Evolutionary conservation across 257 asterid genomes (phyloP), one percentile per base, ranked within the genome.

Genomic region (Ehretia macrophylla): DNA sequence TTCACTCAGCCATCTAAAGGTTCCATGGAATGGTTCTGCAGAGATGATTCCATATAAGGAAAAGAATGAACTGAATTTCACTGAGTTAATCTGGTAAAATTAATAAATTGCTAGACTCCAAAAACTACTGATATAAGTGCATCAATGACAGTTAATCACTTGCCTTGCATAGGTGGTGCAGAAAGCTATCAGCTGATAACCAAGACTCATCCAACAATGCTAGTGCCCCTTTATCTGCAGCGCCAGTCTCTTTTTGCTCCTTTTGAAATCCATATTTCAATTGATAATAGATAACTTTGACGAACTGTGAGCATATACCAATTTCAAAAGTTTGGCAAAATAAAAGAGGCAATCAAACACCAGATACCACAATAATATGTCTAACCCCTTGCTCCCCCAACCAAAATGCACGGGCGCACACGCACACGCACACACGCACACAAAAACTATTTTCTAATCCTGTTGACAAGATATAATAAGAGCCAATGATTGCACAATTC

Each of bases 81-180:
- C 35, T 1, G 3, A 27, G 35, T 27, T 27, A 27, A 27, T 10
- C 16, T 42, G 3, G 16, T 14, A 42, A 3, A 42, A 42, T 10
- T 1, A 42, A 4, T 42, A 42, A 42, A 19, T 27, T 17, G 4
- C 22, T 4, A 10, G 35, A 23, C 22, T 11, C 14, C 6, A 22
- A 1, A 54, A 23, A 54, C 14, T 5, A 14, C 18, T 20, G 4
- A 56, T 10, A n/a, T 17, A 19, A 60, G 44, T 17, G 42, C 13
- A 47, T 32, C 5, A 21, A 55, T 19, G 48, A 8, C 55, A 10
- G 21, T 11, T 47, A n/a, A 32, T 51, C 27, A 44, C 42, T 70
- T 79, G 88, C 99, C 99, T 85, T 85, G 83, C 94, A 88, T 62
- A 92, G 85, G 70, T 70, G 87, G 78, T 82, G 78, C 70, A 92